Base-by-base conservation (phyloP, 2,329 filamentous ascomycete genomes). In the Gyromitra esculenta region DNA sequence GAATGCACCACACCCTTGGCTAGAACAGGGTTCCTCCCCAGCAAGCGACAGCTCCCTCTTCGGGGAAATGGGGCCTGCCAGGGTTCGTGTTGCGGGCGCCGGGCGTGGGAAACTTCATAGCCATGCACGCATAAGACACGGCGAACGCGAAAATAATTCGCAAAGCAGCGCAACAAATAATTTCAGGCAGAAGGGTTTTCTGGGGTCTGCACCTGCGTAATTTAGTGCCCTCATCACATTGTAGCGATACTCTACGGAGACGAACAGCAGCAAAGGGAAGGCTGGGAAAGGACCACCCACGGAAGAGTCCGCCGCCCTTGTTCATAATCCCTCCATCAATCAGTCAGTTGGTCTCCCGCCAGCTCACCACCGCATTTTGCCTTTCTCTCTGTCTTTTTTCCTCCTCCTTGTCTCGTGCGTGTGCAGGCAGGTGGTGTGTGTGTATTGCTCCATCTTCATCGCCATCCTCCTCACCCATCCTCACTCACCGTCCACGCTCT, bases 11-110 rank as follows among this genome's bases (percentile, higher is more conserved):
- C 43, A 65, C 64, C 25, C 70, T 77, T 73, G 71, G 70, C 75
- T 54, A 21, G 69, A 69, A 68, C 64, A 74, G 70, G 75, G 66
- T 60, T 69, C 54, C 75, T 63, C 56, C 75, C 75, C 70, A 75
- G 72, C 72, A 75, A 70, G 75, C 75, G 70, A 77, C 75, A 75
- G 72, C 64, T 75, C 75, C 74, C 75, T 70, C 75, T 74, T 70
- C 57, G 70, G 75, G 75, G 64, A 75, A 77, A 69, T 62, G 72
- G 50, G 72, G 35, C 56, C 66, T 70, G 72, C 72, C 52, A 71
- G 72, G 72, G 72, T 75, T 75, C 72, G 72, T 75, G 69, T 71
- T 71, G 60, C 59, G 69, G 69, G 68, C 68, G 68, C 68, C 68
- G 68, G 68, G 69, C 60, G 72, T 75, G 66, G 72, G 72, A 75